A percentile compares a stretch with the other conserved stretches of the same genome.
Evolutionary conservation across 129 eudicot species (phyloP).

Genomic region (Tagetes erecta): DNA sequence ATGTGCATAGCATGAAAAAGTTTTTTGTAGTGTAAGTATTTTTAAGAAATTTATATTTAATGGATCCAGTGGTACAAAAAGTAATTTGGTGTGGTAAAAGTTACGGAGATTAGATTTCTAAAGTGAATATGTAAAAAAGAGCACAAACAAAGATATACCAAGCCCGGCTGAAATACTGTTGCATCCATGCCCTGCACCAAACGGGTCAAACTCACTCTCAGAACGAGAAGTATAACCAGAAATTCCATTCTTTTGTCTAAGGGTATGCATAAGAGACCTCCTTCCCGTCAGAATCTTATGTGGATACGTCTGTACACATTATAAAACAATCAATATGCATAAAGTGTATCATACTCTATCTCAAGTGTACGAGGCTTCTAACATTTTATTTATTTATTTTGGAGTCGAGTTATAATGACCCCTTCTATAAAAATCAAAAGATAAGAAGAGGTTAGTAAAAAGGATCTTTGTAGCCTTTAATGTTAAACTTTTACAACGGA

Average conservation of each 20-base stretch:
- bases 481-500: not conserved
- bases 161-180: slow-evolving; percentile 95
- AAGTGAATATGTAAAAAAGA: not conserved
- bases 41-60: not conserved
- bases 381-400: not conserved
- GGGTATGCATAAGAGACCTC: slow-evolving; percentile 54
- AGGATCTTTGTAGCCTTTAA: not conserved
- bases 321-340: slow-evolving; percentile 15
- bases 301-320: slow-evolving; percentile 66
- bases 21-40: not conserved
- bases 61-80: slow-evolving; percentile 1
- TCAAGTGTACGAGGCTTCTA: slow-evolving; percentile 14
- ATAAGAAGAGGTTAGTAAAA: not conserved
- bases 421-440: not conserved
- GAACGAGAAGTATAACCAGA: slow-evolving; percentile 58
- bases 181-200: slow-evolving; percentile 94
- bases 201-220: slow-evolving; percentile 78
- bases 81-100: not conserved
- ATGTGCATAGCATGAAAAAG: slow-evolving; percentile 6
- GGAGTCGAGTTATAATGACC: not conserved
- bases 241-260: slow-evolving; percentile 51
- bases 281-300: slow-evolving; percentile 94
- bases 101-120: not conserved
- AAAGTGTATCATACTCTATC: slow-evolving; percentile 14
- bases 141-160: slow-evolving; percentile 45